Conservation (phyloP, 306 rosid genomes). For the Malus orientalis region DNA sequence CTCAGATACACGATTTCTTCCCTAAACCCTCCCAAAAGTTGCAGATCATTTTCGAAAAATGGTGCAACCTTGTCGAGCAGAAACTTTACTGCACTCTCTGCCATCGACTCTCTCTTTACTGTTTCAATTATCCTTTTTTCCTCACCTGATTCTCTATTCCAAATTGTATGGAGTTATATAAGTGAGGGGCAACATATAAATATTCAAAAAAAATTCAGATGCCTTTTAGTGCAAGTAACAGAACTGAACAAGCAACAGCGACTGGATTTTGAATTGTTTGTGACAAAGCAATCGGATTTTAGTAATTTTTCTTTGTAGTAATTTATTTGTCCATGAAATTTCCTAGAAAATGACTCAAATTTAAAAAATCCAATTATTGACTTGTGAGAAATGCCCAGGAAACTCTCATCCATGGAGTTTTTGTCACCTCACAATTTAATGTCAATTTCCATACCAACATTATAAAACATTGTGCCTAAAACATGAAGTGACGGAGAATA, state of each 20-base stretch:
- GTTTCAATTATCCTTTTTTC: not conserved
- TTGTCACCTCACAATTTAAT: no score
- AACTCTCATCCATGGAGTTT: no score
- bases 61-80: not conserved
- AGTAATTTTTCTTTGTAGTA: no score
- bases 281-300: no score
- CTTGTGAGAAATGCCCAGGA: no score
- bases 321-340: not conserved
- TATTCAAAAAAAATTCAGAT: not conserved
- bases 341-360: not conserved
- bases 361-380: no score
- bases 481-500: no score
- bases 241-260: not conserved
- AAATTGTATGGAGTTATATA: not conserved
- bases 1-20: not conserved
- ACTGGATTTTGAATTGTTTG: not conserved
- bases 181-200: not conserved
- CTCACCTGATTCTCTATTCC: not conserved
- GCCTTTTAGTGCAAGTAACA: not conserved
- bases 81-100: not conserved
- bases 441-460: no score
- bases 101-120: not conserved
- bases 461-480: no score
- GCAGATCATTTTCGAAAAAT: not conserved
- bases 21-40: not conserved